Percentiles rank a stretch among this genome's conserved stretches.
phyloP scores from a whole-genome alignment of 805 yeast genomes.

The Metschnikowia noctiluminum region DNA sequence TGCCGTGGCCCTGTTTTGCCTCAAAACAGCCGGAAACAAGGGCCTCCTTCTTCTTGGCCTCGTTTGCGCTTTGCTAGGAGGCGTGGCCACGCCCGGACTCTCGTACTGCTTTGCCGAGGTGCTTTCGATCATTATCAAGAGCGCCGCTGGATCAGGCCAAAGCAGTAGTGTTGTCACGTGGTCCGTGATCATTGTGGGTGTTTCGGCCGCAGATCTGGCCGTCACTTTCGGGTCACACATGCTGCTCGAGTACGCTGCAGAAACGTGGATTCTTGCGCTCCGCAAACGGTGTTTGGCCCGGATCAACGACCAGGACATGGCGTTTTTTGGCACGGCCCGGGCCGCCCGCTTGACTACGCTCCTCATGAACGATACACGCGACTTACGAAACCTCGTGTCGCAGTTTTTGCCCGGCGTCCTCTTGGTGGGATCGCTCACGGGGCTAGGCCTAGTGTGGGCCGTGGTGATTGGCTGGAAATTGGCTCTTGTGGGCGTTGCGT shows the following conservation, averaged over 20 bases:
- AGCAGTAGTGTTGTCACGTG: slow-evolving; percentile 6
- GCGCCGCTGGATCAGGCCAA: slow-evolving; percentile 12
- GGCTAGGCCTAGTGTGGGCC: slow-evolving; percentile 75
- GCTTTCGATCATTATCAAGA: slow-evolving; percentile 47
- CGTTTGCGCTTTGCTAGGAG: slow-evolving; percentile 49
- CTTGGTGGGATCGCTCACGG: slow-evolving; percentile 51
- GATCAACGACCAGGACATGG: slow-evolving; percentile 49
- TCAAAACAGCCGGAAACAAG: slow-evolving; percentile 20
- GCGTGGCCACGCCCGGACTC: slow-evolving; percentile 70
- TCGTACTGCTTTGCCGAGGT: slow-evolving; percentile 74
- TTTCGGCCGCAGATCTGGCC: slow-evolving; percentile 64
- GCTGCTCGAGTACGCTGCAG: slow-evolving; percentile 57
- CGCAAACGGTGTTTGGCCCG: slow-evolving; percentile 48
- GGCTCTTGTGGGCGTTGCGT: slow-evolving; percentile 74
- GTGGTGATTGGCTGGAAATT: slow-evolving; percentile 79
- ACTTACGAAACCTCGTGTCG: slow-evolving; percentile 61
- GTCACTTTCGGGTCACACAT: slow-evolving; percentile 50
- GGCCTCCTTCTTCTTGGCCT: slow-evolving; percentile 48
- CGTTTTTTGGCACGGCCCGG: slow-evolving; percentile 48
- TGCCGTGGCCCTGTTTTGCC: slow-evolving; percentile 25
- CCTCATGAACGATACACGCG: slow-evolving; percentile 78
- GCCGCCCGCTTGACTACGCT: slow-evolving; percentile 61
- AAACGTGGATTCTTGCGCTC: slow-evolving; percentile 58
- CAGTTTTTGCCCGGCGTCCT: slow-evolving; percentile 55
- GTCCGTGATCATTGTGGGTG: slow-evolving; percentile 69